Percentiles rank a stretch among this genome's conserved stretches.
Conservation (phyloP, 768 basidiomycete genomes). For the Mycena maculata region DNA sequence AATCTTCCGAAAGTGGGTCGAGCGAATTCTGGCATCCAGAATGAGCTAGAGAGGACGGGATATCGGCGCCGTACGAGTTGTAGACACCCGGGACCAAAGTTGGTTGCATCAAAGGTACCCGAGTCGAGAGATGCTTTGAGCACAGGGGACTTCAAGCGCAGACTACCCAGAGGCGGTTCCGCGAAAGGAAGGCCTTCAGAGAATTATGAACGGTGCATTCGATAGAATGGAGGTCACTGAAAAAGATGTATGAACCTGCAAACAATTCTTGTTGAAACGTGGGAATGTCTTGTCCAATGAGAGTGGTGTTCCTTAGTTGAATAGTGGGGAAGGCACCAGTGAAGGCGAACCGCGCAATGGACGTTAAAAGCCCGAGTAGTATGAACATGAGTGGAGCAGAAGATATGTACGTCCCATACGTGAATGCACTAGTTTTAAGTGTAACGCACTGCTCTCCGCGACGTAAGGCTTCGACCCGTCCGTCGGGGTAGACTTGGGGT, state of each 20-base stretch:
- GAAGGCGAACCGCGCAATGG: background rate
- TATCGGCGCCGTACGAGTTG: background rate
- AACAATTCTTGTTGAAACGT: no score
- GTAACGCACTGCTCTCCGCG: no score
- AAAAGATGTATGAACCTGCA: slow-evolving; percentile 9
- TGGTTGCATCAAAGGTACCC: slow-evolving; percentile 42
- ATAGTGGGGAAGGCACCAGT: background rate
- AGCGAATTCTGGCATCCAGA: slow-evolving; percentile 43
- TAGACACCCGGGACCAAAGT: slow-evolving; percentile 43
- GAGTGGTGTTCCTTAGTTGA: slow-evolving; percentile 5
- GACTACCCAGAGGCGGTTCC: slow-evolving; percentile 43
- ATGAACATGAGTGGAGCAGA: slow-evolving; percentile 3
- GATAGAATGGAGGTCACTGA: background rate
- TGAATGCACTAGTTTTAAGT: no score
- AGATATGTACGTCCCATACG: no score
- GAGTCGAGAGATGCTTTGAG: slow-evolving; percentile 32
- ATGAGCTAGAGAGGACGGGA: background rate
- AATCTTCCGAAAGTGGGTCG: slow-evolving; percentile 53
- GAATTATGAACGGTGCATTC: background rate
- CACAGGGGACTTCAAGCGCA: slow-evolving; percentile 46
- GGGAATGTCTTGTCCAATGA: background rate
- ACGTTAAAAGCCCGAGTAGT: background rate
- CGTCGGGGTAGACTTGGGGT: no score
- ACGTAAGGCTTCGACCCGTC: no score
- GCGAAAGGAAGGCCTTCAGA: slow-evolving; percentile 43